phyloP scores from a whole-genome alignment of 805 yeast species.

The Lipomyces spencermartinsiae region DNA sequence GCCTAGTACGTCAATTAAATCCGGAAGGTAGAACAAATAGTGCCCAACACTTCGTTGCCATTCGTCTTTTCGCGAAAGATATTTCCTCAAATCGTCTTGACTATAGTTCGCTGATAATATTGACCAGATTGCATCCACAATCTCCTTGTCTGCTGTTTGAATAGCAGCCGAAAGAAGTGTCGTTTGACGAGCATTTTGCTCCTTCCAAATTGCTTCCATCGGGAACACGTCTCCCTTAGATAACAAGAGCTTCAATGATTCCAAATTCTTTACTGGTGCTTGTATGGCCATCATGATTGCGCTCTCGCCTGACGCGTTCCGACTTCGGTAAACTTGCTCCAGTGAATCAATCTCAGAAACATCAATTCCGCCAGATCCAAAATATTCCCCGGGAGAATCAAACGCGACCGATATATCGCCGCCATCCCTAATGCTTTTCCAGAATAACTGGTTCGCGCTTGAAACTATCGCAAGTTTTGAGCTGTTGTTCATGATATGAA shows the following conservation, averaged over 20 bases:
- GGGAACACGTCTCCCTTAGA: conserved; percentile 59
- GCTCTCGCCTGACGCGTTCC: conserved; percentile 64
- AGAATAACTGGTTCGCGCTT: conserved; percentile 56
- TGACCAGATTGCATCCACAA: conserved; percentile 56
- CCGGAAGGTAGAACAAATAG: conserved; percentile 64
- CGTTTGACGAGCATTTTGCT: conserved; percentile 59
- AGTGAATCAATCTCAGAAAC: conserved; percentile 34
- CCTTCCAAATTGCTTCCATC: conserved; percentile 70
- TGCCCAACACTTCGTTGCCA: conserved; percentile 73
- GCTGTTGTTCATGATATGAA: conserved; percentile 59
- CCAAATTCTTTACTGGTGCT: conserved; percentile 49
- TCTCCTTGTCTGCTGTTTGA: conserved; percentile 56
- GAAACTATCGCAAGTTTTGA: conserved; percentile 53
- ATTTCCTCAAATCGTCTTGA: conserved; percentile 54
- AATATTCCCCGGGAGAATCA: conserved; percentile 30
- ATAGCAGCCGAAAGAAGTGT: conserved; percentile 69
- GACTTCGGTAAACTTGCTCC: conserved; percentile 36
- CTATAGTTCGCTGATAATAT: conserved; percentile 54
- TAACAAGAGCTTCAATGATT: conserved; percentile 56
- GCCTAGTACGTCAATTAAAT: conserved; percentile 62
- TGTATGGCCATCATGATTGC: conserved; percentile 67
- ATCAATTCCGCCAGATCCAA: conserved; percentile 32
- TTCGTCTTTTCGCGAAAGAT: conserved; percentile 59
- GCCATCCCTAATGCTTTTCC: conserved; percentile 55
- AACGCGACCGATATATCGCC: conserved; percentile 25